These are phyloP conservation scores for Hypoxylon trugodes DNA, from an alignment of 495 filamentous ascomycete species.

Conservation along the genomic window DNA sequence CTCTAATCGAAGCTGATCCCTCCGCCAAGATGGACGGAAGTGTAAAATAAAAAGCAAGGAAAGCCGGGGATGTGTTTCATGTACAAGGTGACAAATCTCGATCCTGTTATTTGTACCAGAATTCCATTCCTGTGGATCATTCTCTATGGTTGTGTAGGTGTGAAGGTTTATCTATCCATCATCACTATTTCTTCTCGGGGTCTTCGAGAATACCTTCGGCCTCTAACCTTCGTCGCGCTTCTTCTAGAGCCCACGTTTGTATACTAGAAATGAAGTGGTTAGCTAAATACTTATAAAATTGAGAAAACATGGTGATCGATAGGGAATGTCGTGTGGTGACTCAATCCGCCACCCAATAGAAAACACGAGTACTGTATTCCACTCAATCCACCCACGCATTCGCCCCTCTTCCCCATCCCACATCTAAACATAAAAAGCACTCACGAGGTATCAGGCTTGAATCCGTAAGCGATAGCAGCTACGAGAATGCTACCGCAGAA, in stretches of 20 bases:
- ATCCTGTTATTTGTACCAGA: constrained; percentile 10
- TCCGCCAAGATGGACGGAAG: constrained; percentile 8
- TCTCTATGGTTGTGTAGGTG: background rate
- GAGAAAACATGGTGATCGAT: background rate
- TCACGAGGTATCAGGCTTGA: constrained; percentile 98
- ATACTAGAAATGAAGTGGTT: constrained; percentile 67
- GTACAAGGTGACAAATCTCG: constrained; percentile 28
- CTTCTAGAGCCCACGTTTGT: constrained; percentile 98
- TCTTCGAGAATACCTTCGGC: constrained; percentile 92
- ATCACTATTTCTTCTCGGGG: constrained; percentile 53
- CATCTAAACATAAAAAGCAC: constrained; percentile 49
- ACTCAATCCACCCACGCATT: background rate
- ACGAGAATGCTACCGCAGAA: constrained; percentile 84
- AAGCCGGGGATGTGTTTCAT: constrained; percentile 37
- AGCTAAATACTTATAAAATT: constrained; percentile 10
- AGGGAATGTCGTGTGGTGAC: background rate
- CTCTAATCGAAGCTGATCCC: constrained; percentile 32
- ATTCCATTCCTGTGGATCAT: constrained; percentile 11
- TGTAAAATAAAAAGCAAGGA: constrained; percentile 19
- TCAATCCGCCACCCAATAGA: constrained; percentile 1
- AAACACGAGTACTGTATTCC: constrained; percentile 7
- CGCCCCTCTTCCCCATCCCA: background rate
- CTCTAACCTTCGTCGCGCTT: constrained; percentile 91
- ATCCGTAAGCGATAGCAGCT: constrained; percentile 85
- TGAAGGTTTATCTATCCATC: constrained; percentile 13